Evolutionary conservation across 306 rosid genomes (phyloP).

Genomic region (Lathyrus aphaca): DNA sequence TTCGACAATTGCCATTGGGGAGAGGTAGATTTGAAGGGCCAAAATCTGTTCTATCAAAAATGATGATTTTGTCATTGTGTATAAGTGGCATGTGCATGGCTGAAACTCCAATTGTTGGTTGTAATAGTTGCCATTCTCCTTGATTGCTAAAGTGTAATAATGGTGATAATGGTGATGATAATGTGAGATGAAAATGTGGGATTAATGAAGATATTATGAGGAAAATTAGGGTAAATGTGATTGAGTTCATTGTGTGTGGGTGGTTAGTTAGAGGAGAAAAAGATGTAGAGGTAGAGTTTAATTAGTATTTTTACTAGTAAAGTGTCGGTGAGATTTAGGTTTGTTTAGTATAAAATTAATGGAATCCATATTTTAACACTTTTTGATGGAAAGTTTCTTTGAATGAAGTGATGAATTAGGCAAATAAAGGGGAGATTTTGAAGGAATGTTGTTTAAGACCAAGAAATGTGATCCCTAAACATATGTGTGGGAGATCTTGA

Average conservation of each 20-base stretch:
- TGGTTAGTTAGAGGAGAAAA: not conserved
- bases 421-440: conserved; percentile 24
- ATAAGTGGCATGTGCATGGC: conserved; percentile 93
- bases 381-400: conserved; percentile 30
- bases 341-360: conserved; percentile 15
- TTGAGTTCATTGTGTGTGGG: conserved; percentile 17
- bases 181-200: not conserved
- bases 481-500: conserved; percentile 4
- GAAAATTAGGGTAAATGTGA: conserved; percentile 26
- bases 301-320: conserved; percentile 19
- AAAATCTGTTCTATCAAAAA: conserved; percentile 76
- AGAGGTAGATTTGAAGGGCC: conserved; percentile 74
- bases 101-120: conserved; percentile 63
- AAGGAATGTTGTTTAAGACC: conserved; percentile 40
- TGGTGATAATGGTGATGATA: conserved; percentile 19
- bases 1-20: conserved; percentile 42
- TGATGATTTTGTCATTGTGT: conserved; percentile 56
- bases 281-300: conserved; percentile 38
- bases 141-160: not conserved
- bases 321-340: conserved; percentile 34
- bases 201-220: conserved; percentile 28
- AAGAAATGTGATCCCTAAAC: conserved; percentile 35
- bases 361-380: not conserved
- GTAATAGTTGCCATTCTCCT: conserved; percentile 73
- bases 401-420: conserved; percentile 25